Conservation (phyloP, 495 filamentous ascomycete genomes). For the Penicillium canescens region DNA sequence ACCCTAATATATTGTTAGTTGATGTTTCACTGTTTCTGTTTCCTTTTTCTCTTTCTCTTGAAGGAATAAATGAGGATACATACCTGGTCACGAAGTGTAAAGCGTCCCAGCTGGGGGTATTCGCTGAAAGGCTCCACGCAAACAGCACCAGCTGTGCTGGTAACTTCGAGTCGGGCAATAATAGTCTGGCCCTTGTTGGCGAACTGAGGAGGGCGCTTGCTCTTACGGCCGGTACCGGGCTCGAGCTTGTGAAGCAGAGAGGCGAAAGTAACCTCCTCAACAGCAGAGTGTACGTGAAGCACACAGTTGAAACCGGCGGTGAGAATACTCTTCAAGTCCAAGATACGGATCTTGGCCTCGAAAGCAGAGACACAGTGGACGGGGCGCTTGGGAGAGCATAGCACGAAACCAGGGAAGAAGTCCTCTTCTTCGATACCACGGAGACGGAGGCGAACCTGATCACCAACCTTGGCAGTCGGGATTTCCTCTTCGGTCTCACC, state of each 20-base stretch:
- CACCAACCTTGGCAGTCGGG: constrained; percentile 75
- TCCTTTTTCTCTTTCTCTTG: neutral
- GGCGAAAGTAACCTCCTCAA: constrained; percentile 91
- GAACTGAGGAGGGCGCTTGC: constrained; percentile 88
- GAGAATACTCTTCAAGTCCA: constrained; percentile 95
- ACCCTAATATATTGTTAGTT: constrained; percentile 53
- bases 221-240: constrained; percentile 92
- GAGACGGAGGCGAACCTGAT: constrained; percentile 90
- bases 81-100: constrained; percentile 94
- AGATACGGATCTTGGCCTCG: constrained; percentile 91
- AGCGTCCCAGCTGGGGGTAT: constrained; percentile 90
- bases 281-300: constrained; percentile 86
- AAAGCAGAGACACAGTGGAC: constrained; percentile 89
- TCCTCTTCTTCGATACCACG: constrained; percentile 97
- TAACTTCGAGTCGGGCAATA: constrained; percentile 88
- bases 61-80: constrained; percentile 22
- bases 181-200: constrained; percentile 90
- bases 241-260: constrained; percentile 90
- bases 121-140: constrained; percentile 94
- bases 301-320: constrained; percentile 89
- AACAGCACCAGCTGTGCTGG: constrained; percentile 77
- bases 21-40: neutral
- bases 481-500: constrained; percentile 97
- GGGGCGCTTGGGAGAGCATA: constrained; percentile 87
- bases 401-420: constrained; percentile 92